These are phyloP conservation scores for Botrytis paeoniae DNA, from an alignment of 2,329 filamentous ascomycete species.

Conservation along the genomic window DNA sequence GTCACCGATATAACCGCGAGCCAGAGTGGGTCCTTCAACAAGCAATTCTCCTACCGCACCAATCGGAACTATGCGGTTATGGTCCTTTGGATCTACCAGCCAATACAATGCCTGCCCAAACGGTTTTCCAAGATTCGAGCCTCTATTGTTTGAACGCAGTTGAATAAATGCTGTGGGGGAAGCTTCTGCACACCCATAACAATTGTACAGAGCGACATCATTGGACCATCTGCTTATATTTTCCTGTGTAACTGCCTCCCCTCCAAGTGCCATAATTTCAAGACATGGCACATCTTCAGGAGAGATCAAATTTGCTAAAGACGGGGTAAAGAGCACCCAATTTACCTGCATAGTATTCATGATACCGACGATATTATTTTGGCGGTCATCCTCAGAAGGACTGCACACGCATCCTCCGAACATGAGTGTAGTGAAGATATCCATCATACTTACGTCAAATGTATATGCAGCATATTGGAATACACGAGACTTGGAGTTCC, in stretches of 20 bases:
- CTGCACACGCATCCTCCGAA: conserved; percentile 29
- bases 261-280: conserved; percentile 24
- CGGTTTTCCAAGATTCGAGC: conserved; percentile 8
- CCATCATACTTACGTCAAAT: conserved; percentile 27
- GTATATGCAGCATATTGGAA: conserved; percentile 27
- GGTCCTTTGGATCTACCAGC: conserved; percentile 42
- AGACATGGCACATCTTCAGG: conserved; percentile 37
- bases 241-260: conserved; percentile 24
- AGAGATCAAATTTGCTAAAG: conserved; percentile 31
- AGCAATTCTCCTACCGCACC: conserved; percentile 41
- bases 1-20: conserved; percentile 42
- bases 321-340: conserved; percentile 27
- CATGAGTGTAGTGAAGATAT: conserved; percentile 28
- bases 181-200: conserved; percentile 13
- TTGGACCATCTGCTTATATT: conserved; percentile 38
- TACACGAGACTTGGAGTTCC: conserved; percentile 6
- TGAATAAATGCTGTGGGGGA: not conserved
- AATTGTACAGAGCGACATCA: conserved; percentile 11
- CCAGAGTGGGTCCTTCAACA: conserved; percentile 41
- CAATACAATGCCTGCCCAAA: conserved; percentile 29
- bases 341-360: conserved; percentile 26
- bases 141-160: conserved; percentile 17
- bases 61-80: conserved; percentile 38
- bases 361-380: conserved; percentile 21
- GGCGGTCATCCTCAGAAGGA: conserved; percentile 29